A percentile compares a stretch with the other conserved stretches of the same genome.
Conservation (phyloP, 192 early-diverging fungal genomes). For the Cladochytrium replicatum region DNA sequence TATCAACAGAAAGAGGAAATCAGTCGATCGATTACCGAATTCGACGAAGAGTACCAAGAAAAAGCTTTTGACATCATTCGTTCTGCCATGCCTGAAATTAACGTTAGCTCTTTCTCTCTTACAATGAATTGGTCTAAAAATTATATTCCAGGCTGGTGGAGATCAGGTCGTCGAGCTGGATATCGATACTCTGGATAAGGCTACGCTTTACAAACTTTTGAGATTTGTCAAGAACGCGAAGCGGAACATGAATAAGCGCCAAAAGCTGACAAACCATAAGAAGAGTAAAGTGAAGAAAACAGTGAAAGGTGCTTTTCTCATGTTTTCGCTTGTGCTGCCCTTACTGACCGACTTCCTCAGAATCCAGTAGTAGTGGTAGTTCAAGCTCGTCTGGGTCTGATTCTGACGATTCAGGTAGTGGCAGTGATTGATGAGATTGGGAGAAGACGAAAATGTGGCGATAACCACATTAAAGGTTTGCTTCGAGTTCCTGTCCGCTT, state of each 20-base stretch:
- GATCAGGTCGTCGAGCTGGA: conserved; percentile 93
- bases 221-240: conserved; percentile 75
- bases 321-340: too few species aligned
- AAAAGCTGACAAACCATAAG: conserved; percentile 25
- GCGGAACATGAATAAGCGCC: conserved; percentile 34
- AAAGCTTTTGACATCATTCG: not conserved
- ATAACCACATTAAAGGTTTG: too few species aligned
- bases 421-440: too few species aligned
- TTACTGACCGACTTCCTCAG: too few species aligned
- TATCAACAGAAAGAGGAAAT: conserved; percentile 9
- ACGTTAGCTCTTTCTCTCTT: too few species aligned
- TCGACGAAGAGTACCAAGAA: not conserved
- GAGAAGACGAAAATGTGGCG: too few species aligned
- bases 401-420: conserved; percentile 78
- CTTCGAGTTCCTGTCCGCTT: too few species aligned
- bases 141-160: conserved; percentile 31
- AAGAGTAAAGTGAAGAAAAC: conserved; percentile 40
- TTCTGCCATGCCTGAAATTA: too few species aligned
- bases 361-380: too few species aligned
- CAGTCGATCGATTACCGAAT: not conserved
- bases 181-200: conserved; percentile 79
- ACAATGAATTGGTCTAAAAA: too few species aligned
- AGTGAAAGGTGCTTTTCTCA: too few species aligned
- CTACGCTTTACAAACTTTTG: conserved; percentile 75
- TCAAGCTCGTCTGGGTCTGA: conserved; percentile 58